Percentiles rank a stretch among this genome's conserved stretches.
Evolutionary conservation across 2,329 filamentous ascomycete species (phyloP).

Genomic region (Penicillium sp.): DNA sequence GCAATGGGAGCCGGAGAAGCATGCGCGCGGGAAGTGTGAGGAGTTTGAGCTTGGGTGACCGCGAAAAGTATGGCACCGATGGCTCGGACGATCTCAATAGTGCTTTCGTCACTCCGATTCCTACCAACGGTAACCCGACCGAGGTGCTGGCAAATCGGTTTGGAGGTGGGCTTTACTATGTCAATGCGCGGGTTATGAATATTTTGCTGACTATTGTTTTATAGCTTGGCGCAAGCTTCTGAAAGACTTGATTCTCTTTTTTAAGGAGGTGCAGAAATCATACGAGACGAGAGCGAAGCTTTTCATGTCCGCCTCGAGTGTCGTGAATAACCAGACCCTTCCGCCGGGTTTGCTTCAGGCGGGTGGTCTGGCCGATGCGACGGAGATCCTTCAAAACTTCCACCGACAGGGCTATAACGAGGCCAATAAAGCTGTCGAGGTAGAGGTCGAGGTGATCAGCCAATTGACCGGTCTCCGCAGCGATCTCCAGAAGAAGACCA

Average conservation of each 20-base stretch:
- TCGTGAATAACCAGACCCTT: slow-evolving; percentile 74
- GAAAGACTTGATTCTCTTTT: slow-evolving; percentile 91
- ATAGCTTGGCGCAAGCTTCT: slow-evolving; percentile 91
- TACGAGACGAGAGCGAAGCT: slow-evolving; percentile 85
- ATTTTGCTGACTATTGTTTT: slow-evolving; percentile 5
- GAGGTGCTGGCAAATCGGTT: slow-evolving; percentile 85
- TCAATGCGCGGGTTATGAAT: not conserved
- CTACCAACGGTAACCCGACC: slow-evolving; percentile 81
- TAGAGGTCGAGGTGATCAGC: slow-evolving; percentile 86
- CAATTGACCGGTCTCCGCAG: slow-evolving; percentile 81
- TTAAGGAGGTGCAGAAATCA: slow-evolving; percentile 83
- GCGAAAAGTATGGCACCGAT: slow-evolving; percentile 45
- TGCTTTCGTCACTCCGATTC: slow-evolving; percentile 86
- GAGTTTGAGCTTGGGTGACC: slow-evolving; percentile 72
- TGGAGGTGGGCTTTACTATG: slow-evolving; percentile 59
- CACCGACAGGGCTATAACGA: slow-evolving; percentile 78
- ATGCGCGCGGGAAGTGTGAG: slow-evolving; percentile 82
- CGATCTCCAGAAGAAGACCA: slow-evolving; percentile 93
- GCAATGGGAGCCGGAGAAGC: slow-evolving; percentile 77
- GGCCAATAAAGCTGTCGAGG: slow-evolving; percentile 83
- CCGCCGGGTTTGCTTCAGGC: slow-evolving; percentile 75
- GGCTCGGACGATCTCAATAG: slow-evolving; percentile 69
- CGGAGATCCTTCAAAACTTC: slow-evolving; percentile 75
- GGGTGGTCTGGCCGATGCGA: slow-evolving; percentile 84
- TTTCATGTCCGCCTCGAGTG: slow-evolving; percentile 76